Conservation (phyloP, 2,329 filamentous ascomycete genomes). For the Ophiocordyceps camponoti-rufipedis region DNA sequence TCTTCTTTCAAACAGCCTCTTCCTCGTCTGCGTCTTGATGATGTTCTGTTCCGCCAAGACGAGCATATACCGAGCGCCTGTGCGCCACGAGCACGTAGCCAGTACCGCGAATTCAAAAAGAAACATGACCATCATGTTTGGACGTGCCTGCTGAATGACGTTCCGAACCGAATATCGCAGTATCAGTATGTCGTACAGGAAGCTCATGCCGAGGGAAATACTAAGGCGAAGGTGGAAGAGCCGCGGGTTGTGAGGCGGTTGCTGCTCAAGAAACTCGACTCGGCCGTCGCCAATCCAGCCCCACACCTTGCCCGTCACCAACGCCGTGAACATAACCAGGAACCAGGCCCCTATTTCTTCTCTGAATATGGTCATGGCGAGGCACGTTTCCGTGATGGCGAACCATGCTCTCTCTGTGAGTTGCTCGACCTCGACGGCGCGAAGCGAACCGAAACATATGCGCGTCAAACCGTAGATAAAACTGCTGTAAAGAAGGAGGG, state of each 20-base stretch:
- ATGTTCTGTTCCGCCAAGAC: slow-evolving; percentile 63
- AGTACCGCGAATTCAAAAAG: slow-evolving; percentile 92
- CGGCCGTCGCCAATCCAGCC: slow-evolving; percentile 94
- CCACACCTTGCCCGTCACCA: slow-evolving; percentile 93
- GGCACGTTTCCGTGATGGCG: slow-evolving; percentile 85
- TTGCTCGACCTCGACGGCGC: slow-evolving; percentile 89
- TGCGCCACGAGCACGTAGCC: slow-evolving; percentile 62
- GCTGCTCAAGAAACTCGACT: slow-evolving; percentile 87
- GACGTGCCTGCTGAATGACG: slow-evolving; percentile 72
- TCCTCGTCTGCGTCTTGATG: slow-evolving; percentile 52
- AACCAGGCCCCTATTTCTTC: slow-evolving; percentile 93
- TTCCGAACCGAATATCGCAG: slow-evolving; percentile 66
- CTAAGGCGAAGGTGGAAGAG: slow-evolving; percentile 75
- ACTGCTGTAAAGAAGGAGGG: slow-evolving; percentile 61
- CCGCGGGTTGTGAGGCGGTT: slow-evolving; percentile 73
- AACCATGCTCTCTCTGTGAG: slow-evolving; percentile 98
- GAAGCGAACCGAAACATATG: slow-evolving; percentile 75
- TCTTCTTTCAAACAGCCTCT: slow-evolving; percentile 49
- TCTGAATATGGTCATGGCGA: slow-evolving; percentile 96
- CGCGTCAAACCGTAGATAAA: slow-evolving; percentile 78
- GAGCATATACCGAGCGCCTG: slow-evolving; percentile 58
- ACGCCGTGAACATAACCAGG: slow-evolving; percentile 83
- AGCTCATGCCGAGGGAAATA: slow-evolving; percentile 59
- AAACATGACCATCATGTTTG: slow-evolving; percentile 99
- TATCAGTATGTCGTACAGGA: slow-evolving; percentile 64